Evolutionary conservation across 106 monocot species (phyloP), one percentile per base, ranked within the genome.

Genomic region (Cymbidium sinense): DNA sequence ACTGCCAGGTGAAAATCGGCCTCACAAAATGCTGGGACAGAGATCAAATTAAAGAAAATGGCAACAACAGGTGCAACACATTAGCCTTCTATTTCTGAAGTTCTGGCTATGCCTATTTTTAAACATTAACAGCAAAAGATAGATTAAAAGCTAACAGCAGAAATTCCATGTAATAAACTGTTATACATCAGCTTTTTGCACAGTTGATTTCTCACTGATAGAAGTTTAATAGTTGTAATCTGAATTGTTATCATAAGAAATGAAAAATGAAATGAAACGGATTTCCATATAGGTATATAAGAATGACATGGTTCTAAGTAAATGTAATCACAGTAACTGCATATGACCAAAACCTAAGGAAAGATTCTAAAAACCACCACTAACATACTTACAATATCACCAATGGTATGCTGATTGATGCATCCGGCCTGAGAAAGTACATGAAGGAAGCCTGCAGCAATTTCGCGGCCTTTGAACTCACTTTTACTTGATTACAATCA

Each of bases 371-470:
- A 72, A 0, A 23, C 4, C n/a, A n/a, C n/a, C n/a, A n/a, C 43
- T 12, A 74, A 8, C 31, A 58, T 70, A 88, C 91, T 91, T 86
- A 91, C 91, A 91, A 86, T 70, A 91, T 84, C 72, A 84, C 50
- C 10, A 86, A 23, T 77, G 91, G 91, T 25, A 91, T 58, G 52
- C 82, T 84, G 64, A 91, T 82, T 79, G 91, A 84, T 65, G 84
- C 86, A 86, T 91, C 86, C n/a, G 88, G 78, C 41, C 76, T 34
- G 39, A 88, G 73, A 75, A 91, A 91, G 75, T 43, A 75, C 18
- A 71, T 75, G 4, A 82, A 18, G 50, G 76, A 75, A 80, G 82
- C 65, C 82, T 76, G 87, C 61, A 86, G 33, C 20, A 84, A 31
- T 70, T 80, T 79, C 36, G 21, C 51, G 39, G 79, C 61, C 75